Evolutionary conservation across 495 filamentous ascomycete species (phyloP).

Genomic region (Tuber calosporum): DNA sequence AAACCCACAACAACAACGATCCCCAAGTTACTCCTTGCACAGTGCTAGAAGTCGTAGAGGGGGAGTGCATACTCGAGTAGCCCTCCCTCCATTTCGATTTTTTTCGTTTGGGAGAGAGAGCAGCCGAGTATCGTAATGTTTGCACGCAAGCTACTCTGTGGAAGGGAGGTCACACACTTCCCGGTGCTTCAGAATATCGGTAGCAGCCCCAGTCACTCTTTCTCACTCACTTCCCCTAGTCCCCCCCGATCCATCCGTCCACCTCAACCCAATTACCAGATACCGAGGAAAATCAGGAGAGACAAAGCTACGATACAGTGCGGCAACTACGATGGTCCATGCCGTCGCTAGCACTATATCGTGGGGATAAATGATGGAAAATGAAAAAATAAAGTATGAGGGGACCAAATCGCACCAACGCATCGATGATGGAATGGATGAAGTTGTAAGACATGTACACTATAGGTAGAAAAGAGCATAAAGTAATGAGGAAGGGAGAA

Average conservation of each 20-base stretch:
- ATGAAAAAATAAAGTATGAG: background rate
- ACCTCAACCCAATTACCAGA: background rate
- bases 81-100: too few species aligned
- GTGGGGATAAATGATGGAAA: too few species aligned
- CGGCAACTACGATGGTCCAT: background rate
- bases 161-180: background rate
- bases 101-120: too few species aligned
- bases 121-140: background rate
- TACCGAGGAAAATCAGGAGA: background rate
- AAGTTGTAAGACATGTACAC: slow-evolving; percentile 4
- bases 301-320: background rate
- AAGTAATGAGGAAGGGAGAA: background rate
- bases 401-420: background rate
- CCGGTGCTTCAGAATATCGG: too few species aligned
- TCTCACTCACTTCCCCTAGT: background rate
- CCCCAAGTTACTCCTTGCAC: too few species aligned
- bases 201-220: background rate
- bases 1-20: too few species aligned
- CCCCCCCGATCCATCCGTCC: background rate
- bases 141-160: background rate
- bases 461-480: background rate
- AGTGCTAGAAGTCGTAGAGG: too few species aligned
- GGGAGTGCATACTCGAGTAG: too few species aligned
- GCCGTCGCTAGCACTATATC: background rate
- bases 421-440: background rate